Conservation (phyloP, 2,329 filamentous ascomycete genomes). For the Mycosphaerella sp. region DNA sequence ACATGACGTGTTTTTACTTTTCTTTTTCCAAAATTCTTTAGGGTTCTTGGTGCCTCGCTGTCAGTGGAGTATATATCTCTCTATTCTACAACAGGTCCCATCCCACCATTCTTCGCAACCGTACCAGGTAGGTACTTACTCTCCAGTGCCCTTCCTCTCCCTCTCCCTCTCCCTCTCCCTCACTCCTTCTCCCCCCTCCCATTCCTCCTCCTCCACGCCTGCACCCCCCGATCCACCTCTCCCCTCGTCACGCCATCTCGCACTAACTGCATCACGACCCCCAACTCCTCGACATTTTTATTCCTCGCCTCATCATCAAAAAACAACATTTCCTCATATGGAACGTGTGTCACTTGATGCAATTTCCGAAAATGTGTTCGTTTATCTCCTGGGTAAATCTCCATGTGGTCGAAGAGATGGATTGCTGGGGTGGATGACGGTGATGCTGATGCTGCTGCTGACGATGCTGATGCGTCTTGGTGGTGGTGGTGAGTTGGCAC, state of each 20-base stretch:
- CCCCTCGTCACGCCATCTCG: constrained; percentile 67
- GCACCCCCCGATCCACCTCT: constrained; percentile 73
- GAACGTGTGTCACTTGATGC: constrained; percentile 61
- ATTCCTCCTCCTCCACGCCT: constrained; percentile 70
- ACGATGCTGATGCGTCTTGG: neutral
- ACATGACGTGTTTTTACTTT: neutral
- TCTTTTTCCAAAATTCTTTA: neutral
- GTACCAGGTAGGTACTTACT: too few species aligned
- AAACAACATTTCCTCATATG: constrained; percentile 82
- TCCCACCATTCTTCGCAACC: too few species aligned
- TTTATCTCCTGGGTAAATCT: constrained; percentile 70
- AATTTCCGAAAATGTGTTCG: constrained; percentile 75
- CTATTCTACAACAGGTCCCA: too few species aligned
- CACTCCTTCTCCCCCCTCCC: constrained; percentile 37
- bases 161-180: neutral
- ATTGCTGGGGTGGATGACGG: constrained; percentile 31
- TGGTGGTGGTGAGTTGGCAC: constrained; percentile 48
- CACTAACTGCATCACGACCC: constrained; percentile 79
- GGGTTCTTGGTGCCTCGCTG: neutral
- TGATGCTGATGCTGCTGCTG: too few species aligned
- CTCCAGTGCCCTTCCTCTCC: neutral
- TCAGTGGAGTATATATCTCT: neutral
- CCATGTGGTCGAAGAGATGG: constrained; percentile 39
- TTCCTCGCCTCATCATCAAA: constrained; percentile 92
- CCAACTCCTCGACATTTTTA: constrained; percentile 69